These are phyloP conservation scores for Rhexocercosporidium sp. DNA, from an alignment of 2,329 filamentous ascomycete genomes.

Conservation along the genomic window DNA sequence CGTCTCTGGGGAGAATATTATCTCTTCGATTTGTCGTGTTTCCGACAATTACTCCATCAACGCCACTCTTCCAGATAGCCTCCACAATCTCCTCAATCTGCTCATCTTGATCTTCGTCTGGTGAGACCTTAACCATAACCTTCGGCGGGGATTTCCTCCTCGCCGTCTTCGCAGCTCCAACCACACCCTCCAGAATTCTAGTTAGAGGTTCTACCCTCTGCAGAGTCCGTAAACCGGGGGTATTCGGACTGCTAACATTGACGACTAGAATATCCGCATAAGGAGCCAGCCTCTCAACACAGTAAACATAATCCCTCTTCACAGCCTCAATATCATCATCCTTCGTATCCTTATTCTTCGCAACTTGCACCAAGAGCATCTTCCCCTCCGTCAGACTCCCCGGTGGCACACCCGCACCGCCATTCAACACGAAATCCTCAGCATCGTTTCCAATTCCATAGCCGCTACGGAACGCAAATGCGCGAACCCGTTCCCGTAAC, in stretches of 20 bases:
- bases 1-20: constrained; percentile 70
- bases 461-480: constrained; percentile 75
- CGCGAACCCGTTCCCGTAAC: constrained; percentile 76
- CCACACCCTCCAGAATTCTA: constrained; percentile 79
- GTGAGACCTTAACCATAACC: constrained; percentile 98
- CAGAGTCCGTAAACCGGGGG: constrained; percentile 84
- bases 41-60: constrained; percentile 94
- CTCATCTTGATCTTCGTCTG: constrained; percentile 85
- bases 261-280: constrained; percentile 98
- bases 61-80: constrained; percentile 81
- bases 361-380: constrained; percentile 88
- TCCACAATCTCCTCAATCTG: constrained; percentile 90
- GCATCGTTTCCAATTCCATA: constrained; percentile 65
- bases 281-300: constrained; percentile 78
- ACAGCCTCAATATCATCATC: constrained; percentile 85
- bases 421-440: constrained; percentile 77
- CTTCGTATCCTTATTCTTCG: constrained; percentile 94
- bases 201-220: constrained; percentile 87
- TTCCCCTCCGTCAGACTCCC: constrained; percentile 79
- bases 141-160: constrained; percentile 74
- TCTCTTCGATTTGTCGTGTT: constrained; percentile 91
- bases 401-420: constrained; percentile 76
- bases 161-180: constrained; percentile 73
- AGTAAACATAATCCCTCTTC: constrained; percentile 83
- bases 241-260: constrained; percentile 97